phyloP scores from a whole-genome alignment of 2,329 filamentous ascomycete species.

The Acrocalymma vagum region DNA sequence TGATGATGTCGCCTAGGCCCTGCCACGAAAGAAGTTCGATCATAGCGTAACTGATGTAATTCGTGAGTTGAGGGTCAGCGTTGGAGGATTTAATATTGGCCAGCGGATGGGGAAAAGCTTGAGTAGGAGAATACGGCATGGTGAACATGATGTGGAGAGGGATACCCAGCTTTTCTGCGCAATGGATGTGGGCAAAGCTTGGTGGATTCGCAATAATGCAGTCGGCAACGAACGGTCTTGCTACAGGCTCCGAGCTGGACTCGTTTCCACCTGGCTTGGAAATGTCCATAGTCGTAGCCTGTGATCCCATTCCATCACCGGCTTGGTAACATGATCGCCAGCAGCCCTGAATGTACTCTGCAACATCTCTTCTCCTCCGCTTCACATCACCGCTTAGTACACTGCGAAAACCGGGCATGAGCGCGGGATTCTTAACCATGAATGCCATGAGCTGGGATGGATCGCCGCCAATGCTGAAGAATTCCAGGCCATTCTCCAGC shows the following conservation, averaged over 20 bases:
- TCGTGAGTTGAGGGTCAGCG: constrained; percentile 45
- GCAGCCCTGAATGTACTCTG: constrained; percentile 40
- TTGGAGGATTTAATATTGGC: constrained; percentile 55
- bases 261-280: constrained; percentile 12
- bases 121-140: constrained; percentile 61
- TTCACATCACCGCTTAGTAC: constrained; percentile 43
- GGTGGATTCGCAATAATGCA: constrained; percentile 35
- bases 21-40: constrained; percentile 63
- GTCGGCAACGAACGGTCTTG: constrained; percentile 77
- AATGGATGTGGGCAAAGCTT: constrained; percentile 61
- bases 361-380: constrained; percentile 37
- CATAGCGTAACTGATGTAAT: constrained; percentile 57
- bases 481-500: constrained; percentile 44
- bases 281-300: constrained; percentile 16
- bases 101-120: constrained; percentile 59
- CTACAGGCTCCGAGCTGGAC: constrained; percentile 23
- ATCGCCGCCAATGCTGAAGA: constrained; percentile 44
- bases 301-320: constrained; percentile 38
- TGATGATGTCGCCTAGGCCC: constrained; percentile 59
- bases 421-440: constrained; percentile 59
- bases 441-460: constrained; percentile 58
- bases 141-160: constrained; percentile 88
- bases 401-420: constrained; percentile 40
- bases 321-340: constrained; percentile 49
- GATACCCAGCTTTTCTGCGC: constrained; percentile 76